Conservation (phyloP, 768 basidiomycete genomes). For the Cantharellus cinnabarinus region DNA sequence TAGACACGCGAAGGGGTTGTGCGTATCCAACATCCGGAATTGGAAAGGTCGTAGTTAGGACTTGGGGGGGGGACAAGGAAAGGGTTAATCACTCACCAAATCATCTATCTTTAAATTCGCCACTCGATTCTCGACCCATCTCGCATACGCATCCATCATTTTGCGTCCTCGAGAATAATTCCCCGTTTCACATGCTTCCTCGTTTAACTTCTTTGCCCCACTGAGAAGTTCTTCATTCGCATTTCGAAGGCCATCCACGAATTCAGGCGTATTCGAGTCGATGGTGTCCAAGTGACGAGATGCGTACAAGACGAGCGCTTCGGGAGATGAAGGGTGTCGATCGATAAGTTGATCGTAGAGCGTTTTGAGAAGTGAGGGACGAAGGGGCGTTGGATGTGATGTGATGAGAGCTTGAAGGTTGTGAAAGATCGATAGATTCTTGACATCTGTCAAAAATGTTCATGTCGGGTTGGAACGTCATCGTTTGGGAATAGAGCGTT, state of each 20-base stretch:
- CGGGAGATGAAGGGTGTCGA: slow-evolving; percentile 20
- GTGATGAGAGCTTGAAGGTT: slow-evolving; percentile 23
- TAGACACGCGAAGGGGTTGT: no score
- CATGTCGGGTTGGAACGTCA: not conserved
- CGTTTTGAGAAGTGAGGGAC: slow-evolving; percentile 23
- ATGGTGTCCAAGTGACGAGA: slow-evolving; percentile 16
- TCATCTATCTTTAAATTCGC: slow-evolving; percentile 16
- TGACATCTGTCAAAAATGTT: slow-evolving; percentile 16
- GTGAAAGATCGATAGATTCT: slow-evolving; percentile 24
- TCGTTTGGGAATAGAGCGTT: no score
- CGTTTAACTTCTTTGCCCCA: slow-evolving; percentile 4
- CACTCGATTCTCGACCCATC: slow-evolving; percentile 31
- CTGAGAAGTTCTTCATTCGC: slow-evolving; percentile 30
- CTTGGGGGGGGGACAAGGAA: not conserved
- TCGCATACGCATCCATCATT: slow-evolving; percentile 21
- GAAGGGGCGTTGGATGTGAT: slow-evolving; percentile 24
- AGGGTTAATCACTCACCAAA: slow-evolving; percentile 15
- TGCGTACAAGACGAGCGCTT: slow-evolving; percentile 22
- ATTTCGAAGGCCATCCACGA: slow-evolving; percentile 34
- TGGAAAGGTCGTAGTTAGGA: no score
- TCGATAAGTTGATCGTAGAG: slow-evolving; percentile 23
- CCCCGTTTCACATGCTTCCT: slow-evolving; percentile 7
- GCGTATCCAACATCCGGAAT: no score
- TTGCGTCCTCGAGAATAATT: not conserved
- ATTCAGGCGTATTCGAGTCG: slow-evolving; percentile 25